phyloP scores from a whole-genome alignment of 495 filamentous ascomycete species.

The Evansstolkia leycettana region DNA sequence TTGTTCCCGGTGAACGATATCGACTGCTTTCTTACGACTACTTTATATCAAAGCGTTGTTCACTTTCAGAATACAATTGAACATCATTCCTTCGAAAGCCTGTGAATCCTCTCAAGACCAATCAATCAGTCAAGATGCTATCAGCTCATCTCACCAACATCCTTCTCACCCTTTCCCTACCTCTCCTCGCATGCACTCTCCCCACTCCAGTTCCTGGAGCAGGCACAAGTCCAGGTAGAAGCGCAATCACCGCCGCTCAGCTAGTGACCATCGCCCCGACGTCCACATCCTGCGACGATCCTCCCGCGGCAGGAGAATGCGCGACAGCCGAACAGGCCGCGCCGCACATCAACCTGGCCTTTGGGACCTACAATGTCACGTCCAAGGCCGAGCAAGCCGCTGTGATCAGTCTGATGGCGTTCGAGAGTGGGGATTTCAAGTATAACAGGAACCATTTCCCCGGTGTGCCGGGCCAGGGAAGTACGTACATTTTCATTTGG shows the following conservation, averaged over 20 bases:
- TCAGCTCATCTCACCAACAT: too few species aligned
- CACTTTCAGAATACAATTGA: too few species aligned
- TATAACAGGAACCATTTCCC: conserved; percentile 57
- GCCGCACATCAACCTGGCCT: conserved; percentile 39
- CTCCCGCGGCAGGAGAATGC: conserved; percentile 44
- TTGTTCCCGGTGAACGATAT: not conserved
- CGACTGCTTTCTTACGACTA: not conserved
- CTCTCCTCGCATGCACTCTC: conserved; percentile 2
- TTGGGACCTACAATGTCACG: conserved; percentile 42
- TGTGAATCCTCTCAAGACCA: too few species aligned
- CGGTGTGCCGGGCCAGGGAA: conserved; percentile 58
- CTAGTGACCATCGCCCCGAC: conserved; percentile 38
- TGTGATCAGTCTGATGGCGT: conserved; percentile 48
- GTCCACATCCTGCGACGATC: conserved; percentile 34
- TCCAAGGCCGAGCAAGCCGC: conserved; percentile 47
- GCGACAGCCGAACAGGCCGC: conserved; percentile 52
- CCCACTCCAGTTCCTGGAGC: conserved; percentile 1
- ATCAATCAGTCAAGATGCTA: too few species aligned
- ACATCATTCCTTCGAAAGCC: too few species aligned
- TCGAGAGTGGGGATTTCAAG: conserved; percentile 56
- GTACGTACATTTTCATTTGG: conserved; percentile 17
- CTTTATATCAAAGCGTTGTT: too few species aligned
- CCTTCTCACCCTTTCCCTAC: conserved; percentile 9
- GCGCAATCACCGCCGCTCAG: conserved; percentile 25
- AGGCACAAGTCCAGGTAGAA: too few species aligned